Evolutionary conservation across 1,139 yeast genomes (phyloP), one percentile per base, ranked within the genome.

Genomic region (Yamadazyma oceani): DNA sequence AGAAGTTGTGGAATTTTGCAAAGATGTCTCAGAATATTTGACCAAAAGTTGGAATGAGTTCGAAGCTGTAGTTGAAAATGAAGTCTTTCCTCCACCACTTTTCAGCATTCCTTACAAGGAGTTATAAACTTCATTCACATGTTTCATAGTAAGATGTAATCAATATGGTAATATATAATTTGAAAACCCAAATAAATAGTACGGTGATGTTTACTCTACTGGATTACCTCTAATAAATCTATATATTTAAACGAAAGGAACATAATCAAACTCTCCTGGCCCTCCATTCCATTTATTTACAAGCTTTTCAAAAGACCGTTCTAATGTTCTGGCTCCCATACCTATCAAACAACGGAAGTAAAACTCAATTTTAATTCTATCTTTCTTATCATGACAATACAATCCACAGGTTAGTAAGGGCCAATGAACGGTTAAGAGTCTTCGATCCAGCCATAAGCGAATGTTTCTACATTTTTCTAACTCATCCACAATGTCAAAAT

Each of bases 31-130:
- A 34, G 50, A 49, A 7, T 73, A 71, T 44, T 52, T 64, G 34
- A 50, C 49, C 11, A 55, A 55, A 23, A 65, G 75, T 2, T 71
- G 69, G 62, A 62, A 59, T 36, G 75, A 73, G 45, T 70, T 72
- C 65, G 69, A 66, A 54, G 11, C 30, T 5, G 34, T 35, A 9
- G 32, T 62, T 32, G 45, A 45, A n/a, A 63, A 58, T 19, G 70
- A 65, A 41, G 64, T 35, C n/a, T 42, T 43, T 26, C 55, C 54
- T 10, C 54, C 53, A 21, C 38, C 41, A 21, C 37, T 49, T 7
- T 50, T 45, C 31, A 42, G 49, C 14, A 40, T 43, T 28, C 53
- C 52, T 5, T 50, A 50, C 21, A 43, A 37, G 21, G 51, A 47
- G 28, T 27, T 42, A 14, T 27, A n/a, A 16, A 27, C 11, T 15